Conservation (phyloP, 768 basidiomycete species). For the Phanerochaete carnosa region DNA sequence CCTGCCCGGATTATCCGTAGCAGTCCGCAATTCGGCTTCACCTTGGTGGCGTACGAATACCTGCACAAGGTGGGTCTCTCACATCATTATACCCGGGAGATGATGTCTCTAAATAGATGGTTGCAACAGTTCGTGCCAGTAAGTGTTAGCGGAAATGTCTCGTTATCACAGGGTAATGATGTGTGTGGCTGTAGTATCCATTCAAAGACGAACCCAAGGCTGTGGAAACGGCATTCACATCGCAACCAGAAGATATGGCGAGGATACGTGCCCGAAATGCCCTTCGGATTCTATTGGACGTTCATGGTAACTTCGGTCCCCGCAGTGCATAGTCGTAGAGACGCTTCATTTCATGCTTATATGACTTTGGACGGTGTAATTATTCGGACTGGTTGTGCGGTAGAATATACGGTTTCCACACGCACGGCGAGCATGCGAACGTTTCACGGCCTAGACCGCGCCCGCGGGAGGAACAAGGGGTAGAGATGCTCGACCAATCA, state of each 20-base stretch:
- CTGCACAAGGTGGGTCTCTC: constrained; percentile 50
- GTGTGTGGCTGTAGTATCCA: constrained; percentile 60
- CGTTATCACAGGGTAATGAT: not conserved
- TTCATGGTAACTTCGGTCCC: constrained; percentile 74
- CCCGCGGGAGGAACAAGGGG: not conserved
- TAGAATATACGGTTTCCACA: constrained; percentile 1
- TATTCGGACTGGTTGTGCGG: not conserved
- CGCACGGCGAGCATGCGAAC: not conserved
- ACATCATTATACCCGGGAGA: constrained; percentile 10
- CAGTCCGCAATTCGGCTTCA: constrained; percentile 94
- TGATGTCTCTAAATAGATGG: not conserved
- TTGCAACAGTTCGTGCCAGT: constrained; percentile 30
- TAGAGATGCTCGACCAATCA: no score
- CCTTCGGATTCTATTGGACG: constrained; percentile 85
- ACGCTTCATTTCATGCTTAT: not conserved
- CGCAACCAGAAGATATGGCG: constrained; percentile 78
- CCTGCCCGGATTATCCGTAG: constrained; percentile 83
- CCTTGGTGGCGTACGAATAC: constrained; percentile 77
- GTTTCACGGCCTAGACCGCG: not conserved
- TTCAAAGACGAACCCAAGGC: constrained; percentile 67
- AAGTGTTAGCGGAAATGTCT: constrained; percentile 9
- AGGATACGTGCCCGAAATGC: constrained; percentile 92
- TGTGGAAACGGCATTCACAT: constrained; percentile 68
- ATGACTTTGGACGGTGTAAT: constrained; percentile 2
- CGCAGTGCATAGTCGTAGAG: constrained; percentile 14